Conservation (phyloP, 2,329 filamentous ascomycete genomes). For the Scleromitrula shiraiana region DNA sequence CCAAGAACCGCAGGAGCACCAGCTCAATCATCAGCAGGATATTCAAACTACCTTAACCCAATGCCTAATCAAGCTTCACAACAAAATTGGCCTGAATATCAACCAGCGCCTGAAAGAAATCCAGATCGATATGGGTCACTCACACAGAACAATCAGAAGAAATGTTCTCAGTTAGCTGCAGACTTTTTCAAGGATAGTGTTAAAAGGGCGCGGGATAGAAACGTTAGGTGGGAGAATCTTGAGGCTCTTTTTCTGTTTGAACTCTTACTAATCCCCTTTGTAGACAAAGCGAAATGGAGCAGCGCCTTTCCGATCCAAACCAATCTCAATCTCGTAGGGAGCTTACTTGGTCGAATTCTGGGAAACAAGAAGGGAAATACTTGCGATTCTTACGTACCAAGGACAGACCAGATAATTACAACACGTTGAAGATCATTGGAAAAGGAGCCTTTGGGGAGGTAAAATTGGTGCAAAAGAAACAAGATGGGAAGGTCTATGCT, state of each 20-base stretch:
- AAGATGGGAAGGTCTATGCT: constrained; percentile 93
- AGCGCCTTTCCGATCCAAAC: constrained; percentile 69
- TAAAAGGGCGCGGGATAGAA: constrained; percentile 87
- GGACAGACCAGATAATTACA: constrained; percentile 90
- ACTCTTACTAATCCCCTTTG: constrained; percentile 2
- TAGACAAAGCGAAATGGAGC: constrained; percentile 88
- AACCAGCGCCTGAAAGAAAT: constrained; percentile 75
- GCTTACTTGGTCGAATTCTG: constrained; percentile 75
- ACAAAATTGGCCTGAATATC: constrained; percentile 59
- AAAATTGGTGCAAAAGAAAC: constrained; percentile 92
- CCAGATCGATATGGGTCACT: constrained; percentile 66
- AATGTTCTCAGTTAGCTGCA: constrained; percentile 62
- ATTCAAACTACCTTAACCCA: constrained; percentile 60
- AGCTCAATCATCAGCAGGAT: constrained; percentile 46
- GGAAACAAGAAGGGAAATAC: constrained; percentile 85
- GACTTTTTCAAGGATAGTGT: constrained; percentile 99
- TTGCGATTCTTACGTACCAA: constrained; percentile 89
- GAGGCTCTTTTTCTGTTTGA: not conserved
- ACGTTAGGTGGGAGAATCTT: constrained; percentile 62
- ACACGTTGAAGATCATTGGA: constrained; percentile 94
- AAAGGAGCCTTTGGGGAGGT: constrained; percentile 99
- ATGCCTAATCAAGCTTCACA: constrained; percentile 51
- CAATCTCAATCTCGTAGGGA: constrained; percentile 70
- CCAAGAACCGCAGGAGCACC: constrained; percentile 75
- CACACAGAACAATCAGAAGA: constrained; percentile 63